phyloP scores from a whole-genome alignment of 192 early-diverging fungal species.

The Jimgerdemannia lactiflua region DNA sequence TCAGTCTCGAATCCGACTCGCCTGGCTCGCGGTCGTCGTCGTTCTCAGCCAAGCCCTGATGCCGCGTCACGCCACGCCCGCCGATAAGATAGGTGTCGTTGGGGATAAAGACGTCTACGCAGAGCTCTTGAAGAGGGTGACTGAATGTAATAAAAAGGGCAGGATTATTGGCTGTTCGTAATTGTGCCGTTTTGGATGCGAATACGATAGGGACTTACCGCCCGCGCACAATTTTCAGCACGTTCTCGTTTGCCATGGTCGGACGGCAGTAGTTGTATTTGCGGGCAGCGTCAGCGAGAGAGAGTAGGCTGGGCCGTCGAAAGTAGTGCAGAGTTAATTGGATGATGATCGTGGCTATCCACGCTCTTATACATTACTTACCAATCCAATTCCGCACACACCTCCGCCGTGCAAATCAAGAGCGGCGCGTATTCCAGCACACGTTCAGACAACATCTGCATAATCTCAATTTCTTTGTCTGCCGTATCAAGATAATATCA shows the following conservation, averaged over 20 bases:
- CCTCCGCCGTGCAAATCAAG: constrained; percentile 33
- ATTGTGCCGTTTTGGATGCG: constrained; percentile 8
- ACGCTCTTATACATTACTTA: constrained; percentile 18
- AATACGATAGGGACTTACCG: constrained; percentile 40
- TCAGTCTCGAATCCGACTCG: background rate
- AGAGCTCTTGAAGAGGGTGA: constrained; percentile 64
- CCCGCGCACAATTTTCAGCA: constrained; percentile 60
- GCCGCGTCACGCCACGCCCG: too few relatives aligned
- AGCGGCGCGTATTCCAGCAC: constrained; percentile 37
- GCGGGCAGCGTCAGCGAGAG: constrained; percentile 56
- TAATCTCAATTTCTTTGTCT: constrained; percentile 84
- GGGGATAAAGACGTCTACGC: constrained; percentile 60
- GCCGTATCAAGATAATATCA: background rate
- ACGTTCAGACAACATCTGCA: constrained; percentile 66
- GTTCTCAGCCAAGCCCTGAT: background rate
- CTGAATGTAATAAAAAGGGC: constrained; percentile 24
- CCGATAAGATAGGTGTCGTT: constrained; percentile 61
- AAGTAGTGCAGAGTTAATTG: too few relatives aligned
- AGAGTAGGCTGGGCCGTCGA: constrained; percentile 46
- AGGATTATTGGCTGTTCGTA: constrained; percentile 3
- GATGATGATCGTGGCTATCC: too few relatives aligned
- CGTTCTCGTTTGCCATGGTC: constrained; percentile 46
- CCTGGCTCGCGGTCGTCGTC: background rate
- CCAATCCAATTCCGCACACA: constrained; percentile 71
- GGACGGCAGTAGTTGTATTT: constrained; percentile 56